Evolutionary conservation across 768 basidiomycete genomes (phyloP), one percentile per base, ranked within the genome.

Genomic region (Lactarius psammicola): DNA sequence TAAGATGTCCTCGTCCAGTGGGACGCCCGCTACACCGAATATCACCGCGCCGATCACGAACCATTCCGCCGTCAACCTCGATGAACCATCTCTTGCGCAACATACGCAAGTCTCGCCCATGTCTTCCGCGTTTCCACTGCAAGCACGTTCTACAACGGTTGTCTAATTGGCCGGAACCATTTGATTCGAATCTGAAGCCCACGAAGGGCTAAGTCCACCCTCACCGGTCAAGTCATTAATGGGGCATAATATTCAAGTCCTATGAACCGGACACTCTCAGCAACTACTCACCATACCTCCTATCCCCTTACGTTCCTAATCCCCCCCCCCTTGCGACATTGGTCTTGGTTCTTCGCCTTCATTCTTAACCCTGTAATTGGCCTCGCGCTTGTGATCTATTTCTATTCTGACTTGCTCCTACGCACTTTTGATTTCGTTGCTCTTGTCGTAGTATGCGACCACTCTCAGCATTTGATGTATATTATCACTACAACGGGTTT

Each of bases 81-180:
- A 72, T 30, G 68, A 68, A 73, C 56, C 78, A 74, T 34, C 76
- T 33, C 82, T 79, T 34, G 71, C 74, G 30, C 78, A 75, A 55
- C 84, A 82, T 71, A 73, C 80, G 59, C 81, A 82, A 67, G 79
- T 83, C 28, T 92, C 90, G 20, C 91, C 91, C 0, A 85, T 93
- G 88, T 92, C 90, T 18, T 90, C 89, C 28, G 91, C 90, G 49
- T 92, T 93, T 76, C 91, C 91, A 18, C 73, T 74, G 56, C 74
- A 75, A 59, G 69, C 74, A 59, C 70, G 74, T 30, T 13, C 69
- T 36, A 68, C 69, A 34, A 68, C 69, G 20, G 66, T 70, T 34
- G 64, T 68, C 46, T 70, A 60, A 58, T 23, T 26, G 18, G 36
- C 51, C 31, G 18, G 13, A 31, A 44, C 53, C 33, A 13, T 13